Evolutionary conservation across 768 basidiomycete species (phyloP), one percentile per base, ranked within the genome.

Genomic region (Russula virescens): DNA sequence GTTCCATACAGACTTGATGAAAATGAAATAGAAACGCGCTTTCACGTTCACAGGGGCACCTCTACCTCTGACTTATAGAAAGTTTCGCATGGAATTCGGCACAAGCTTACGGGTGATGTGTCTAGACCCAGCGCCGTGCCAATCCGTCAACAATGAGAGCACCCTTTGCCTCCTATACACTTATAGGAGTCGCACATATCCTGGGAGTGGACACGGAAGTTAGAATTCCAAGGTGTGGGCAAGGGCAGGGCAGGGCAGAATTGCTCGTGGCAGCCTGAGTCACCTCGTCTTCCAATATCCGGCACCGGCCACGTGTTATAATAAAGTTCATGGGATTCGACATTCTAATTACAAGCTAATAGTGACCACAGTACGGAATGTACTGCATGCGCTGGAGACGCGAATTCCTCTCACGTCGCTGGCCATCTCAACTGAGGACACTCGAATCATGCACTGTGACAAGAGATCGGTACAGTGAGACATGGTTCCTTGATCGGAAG

Each of bases 401-500:
- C 70, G 3, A 19, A 21, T n/a, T 61, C 63, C n/a, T 64, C 69
- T 45, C 66, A 64, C 58, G 65, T 68, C 51, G n/a, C 59, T 3
- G 14, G 57, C n/a, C 56, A 53, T 43, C 65, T 55, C 58, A 68
- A 49, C 31, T 62, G 47, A 60, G 8, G 31, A 3, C 31, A 31
- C 5, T 31, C 25, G 28, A n/a, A 66, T 63, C 46, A 58, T 52
- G 60, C 64, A n/a, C 63, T 42, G 67, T 31, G 54, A 25, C 38
- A 11, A 38, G 38, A 38, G 38, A 14, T 11, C 63, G 55, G 58
- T 19, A 9, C 64, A 5, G 43, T 60, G 47, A 60, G 62, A 23
- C 68, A 69, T 40, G 68, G 69, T 35, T 51, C 2, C 70, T 75
- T 16, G 62, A 21, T 57, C 42, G 18, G 26, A 40, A 11, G 13